phyloP scores from a whole-genome alignment of 1,139 yeast species.

The Lodderomyces theae region DNA sequence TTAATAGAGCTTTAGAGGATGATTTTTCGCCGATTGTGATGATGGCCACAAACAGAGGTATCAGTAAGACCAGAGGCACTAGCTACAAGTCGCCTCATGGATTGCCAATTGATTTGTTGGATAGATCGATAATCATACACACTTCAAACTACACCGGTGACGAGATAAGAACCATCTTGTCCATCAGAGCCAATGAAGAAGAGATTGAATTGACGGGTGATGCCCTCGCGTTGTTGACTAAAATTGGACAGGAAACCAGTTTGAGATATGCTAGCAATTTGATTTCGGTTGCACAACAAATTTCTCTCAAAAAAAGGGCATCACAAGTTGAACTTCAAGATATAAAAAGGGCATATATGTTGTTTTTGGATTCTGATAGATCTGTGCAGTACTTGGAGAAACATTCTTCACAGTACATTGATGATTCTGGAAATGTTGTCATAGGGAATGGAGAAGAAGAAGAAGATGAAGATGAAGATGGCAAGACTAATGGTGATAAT shows the following conservation, averaged over 20 bases:
- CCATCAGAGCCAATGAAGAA: constrained; percentile 94
- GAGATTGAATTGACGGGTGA: constrained; percentile 84
- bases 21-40: constrained; percentile 96
- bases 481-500: constrained; percentile 12
- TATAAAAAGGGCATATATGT: constrained; percentile 80
- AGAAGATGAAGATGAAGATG: neutral
- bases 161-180: constrained; percentile 80
- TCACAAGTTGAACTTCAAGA: constrained; percentile 73
- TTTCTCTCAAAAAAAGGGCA: constrained; percentile 78
- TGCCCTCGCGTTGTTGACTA: constrained; percentile 85
- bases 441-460: constrained; percentile 31
- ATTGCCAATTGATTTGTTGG: constrained; percentile 88
- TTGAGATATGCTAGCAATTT: constrained; percentile 91
- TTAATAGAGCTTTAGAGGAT: constrained; percentile 95
- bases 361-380: constrained; percentile 85
- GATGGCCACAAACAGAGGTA: constrained; percentile 98
- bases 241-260: constrained; percentile 89
- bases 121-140: constrained; percentile 89
- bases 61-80: constrained; percentile 89
- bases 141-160: constrained; percentile 74
- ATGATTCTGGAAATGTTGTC: constrained; percentile 64
- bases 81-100: constrained; percentile 96
- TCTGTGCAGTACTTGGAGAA: constrained; percentile 79
- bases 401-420: constrained; percentile 64
- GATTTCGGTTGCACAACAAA: constrained; percentile 83